Evolutionary conservation across 2,329 filamentous ascomycete species (phyloP), one percentile per base, ranked within the genome.

Genomic region (Teratosphaeria pseudoeucalypti): DNA sequence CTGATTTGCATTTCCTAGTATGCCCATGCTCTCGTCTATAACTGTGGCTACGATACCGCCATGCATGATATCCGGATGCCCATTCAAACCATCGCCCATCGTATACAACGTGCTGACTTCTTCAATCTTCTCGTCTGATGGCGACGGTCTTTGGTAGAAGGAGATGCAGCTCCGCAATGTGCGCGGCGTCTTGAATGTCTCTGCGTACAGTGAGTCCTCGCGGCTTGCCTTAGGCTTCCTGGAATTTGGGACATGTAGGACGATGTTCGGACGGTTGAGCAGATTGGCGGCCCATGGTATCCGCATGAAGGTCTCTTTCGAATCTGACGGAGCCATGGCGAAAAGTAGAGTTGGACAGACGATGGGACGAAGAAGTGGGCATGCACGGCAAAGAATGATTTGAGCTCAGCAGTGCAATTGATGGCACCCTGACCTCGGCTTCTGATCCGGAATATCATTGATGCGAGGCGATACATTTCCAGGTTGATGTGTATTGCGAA

Each of bases 1-100:
- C 16, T 65, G 59, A 62, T 81, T 81, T 32, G 77, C 65, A 2
- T 73, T 73, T 10, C 82, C 72, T 19, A 84, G 62, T 6, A 79
- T 72, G 0, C 83, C 82, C 68, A 81, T 79, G 6, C 75, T 71
- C 67, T 87, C 84, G 66, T 87, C 84, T 26, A 87, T 68, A n/a
- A 86, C 67, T 0, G 80, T 77, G 9, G 78, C 77, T 6, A 82
- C 76, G 34, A 86, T 77, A 1, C 84, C 84, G 23, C 84, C 83
- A 67, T 87, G 84, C 10, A 76, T 72, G 6, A 82, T 74, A 2
- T 74, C 70, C 1, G 79, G 72, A 64, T 80, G 79, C 2, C 84
- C 84, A 62, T 82, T 81, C 58, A 86, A 64, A 19, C 77, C 79
- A 11, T 73, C 65, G 1, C 81, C 83, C 1, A 86, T 32, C n/a